Percentiles rank a stretch among this genome's conserved stretches.
phyloP scores from a whole-genome alignment of 768 basidiomycete genomes.

The Rhodotorula kratochvilovae region DNA sequence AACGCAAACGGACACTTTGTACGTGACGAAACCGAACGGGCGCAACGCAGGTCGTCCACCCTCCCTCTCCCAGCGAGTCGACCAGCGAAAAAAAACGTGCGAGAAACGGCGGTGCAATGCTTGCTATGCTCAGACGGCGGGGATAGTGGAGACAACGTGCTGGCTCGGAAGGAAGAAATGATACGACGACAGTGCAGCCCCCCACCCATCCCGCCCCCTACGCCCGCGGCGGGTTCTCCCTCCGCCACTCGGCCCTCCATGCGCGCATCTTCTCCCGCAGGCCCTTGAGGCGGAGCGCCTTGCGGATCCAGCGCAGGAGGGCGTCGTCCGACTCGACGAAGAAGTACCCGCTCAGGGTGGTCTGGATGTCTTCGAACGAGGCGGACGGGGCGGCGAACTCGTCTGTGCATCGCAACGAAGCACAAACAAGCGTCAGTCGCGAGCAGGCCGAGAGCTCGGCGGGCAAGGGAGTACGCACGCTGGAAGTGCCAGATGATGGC shows the following conservation, averaged over 20 bases:
- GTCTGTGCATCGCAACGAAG: constrained; percentile 53
- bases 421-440: neutral
- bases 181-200: neutral
- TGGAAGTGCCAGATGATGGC: constrained; percentile 87
- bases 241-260: constrained; percentile 78
- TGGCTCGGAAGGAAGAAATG: neutral
- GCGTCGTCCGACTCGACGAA: constrained; percentile 83
- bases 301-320: constrained; percentile 74
- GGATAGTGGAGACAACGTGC: too few species aligned
- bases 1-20: neutral
- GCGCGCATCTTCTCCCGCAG: constrained; percentile 62
- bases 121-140: neutral
- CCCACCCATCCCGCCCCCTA: too few species aligned
- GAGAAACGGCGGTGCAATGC: neutral
- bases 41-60: neutral
- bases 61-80: neutral
- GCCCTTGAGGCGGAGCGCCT: constrained; percentile 56
- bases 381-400: constrained; percentile 74
- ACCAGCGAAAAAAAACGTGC: too few species aligned
- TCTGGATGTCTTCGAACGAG: constrained; percentile 84
- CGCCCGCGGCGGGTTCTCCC: neutral
- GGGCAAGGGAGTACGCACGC: constrained; percentile 55
- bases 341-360: constrained; percentile 87
- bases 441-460: neutral
- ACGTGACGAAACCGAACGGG: too few species aligned